Percentiles rank a stretch among this genome's conserved stretches.
phyloP scores from a whole-genome alignment of 2,329 filamentous ascomycete genomes.

The Arthrobotrys megalospora region DNA sequence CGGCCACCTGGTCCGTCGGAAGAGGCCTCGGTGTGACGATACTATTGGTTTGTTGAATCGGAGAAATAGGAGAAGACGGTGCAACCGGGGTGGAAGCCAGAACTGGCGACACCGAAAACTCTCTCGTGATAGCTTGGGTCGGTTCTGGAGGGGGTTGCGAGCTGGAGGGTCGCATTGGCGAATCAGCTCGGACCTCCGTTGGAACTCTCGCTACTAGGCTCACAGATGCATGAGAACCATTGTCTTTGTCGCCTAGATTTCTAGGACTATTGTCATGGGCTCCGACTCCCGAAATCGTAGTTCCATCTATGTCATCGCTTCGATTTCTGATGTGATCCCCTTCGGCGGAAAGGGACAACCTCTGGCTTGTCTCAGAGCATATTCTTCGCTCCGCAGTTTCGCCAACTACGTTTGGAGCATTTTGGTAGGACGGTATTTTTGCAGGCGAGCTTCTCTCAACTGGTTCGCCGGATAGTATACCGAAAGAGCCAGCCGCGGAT shows the following conservation, averaged over 20 bases:
- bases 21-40: slow-evolving; percentile 51
- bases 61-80: slow-evolving; percentile 63
- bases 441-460: slow-evolving; percentile 53
- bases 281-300: not conserved
- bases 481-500: slow-evolving; percentile 42
- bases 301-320: not conserved
- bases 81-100: slow-evolving; percentile 63
- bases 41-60: slow-evolving; percentile 54
- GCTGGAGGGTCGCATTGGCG: not conserved
- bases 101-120: slow-evolving; percentile 53
- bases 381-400: slow-evolving; percentile 47
- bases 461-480: slow-evolving; percentile 11
- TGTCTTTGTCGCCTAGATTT: not conserved
- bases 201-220: not conserved
- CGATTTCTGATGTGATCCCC: slow-evolving; percentile 66
- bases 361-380: slow-evolving; percentile 37
- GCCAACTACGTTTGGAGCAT: slow-evolving; percentile 30
- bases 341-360: slow-evolving; percentile 69
- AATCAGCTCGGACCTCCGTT: not conserved
- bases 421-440: slow-evolving; percentile 50
- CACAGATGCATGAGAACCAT: not conserved
- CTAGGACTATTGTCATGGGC: not conserved
- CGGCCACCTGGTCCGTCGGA: slow-evolving; percentile 68
- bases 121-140: not conserved
- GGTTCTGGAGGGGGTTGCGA: not conserved